phyloP scores from a whole-genome alignment of 2,329 filamentous ascomycete species.

The Fusarium sp. region DNA sequence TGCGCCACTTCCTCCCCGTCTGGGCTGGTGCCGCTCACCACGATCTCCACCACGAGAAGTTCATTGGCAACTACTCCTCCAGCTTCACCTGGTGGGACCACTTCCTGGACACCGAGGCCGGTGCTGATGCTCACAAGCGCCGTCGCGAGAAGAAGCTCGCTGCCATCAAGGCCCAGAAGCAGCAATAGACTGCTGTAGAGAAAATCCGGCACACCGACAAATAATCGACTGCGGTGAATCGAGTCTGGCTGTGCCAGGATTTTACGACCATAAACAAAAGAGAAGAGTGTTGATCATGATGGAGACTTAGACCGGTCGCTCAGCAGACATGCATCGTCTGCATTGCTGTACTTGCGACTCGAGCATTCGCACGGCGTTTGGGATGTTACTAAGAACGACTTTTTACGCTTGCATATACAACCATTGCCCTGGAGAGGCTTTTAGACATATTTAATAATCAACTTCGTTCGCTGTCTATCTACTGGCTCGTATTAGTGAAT shows the following conservation, averaged over 20 bases:
- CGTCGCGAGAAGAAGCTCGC: conserved; percentile 82
- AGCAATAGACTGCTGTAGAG: conserved; percentile 61
- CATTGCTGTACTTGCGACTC: conserved; percentile 34
- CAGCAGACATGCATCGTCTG: conserved; percentile 33
- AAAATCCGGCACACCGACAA: conserved; percentile 11
- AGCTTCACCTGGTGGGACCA: conserved; percentile 99
- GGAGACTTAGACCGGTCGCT: conserved; percentile 42
- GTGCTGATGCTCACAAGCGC: conserved; percentile 84
- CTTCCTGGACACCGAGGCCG: conserved; percentile 90
- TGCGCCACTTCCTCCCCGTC: conserved; percentile 96
- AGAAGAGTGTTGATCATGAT: conserved; percentile 38
- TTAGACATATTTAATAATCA: conserved; percentile 51
- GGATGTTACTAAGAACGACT: conserved; percentile 45
- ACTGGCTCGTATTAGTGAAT: background rate
- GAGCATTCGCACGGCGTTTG: conserved; percentile 50
- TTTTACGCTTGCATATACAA: conserved; percentile 49
- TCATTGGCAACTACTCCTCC: conserved; percentile 97
- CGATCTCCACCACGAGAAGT: conserved; percentile 97
- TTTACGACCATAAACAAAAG: conserved; percentile 19
- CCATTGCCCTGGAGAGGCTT: conserved; percentile 44
- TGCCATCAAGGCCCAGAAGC: conserved; percentile 73
- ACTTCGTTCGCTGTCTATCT: conserved; percentile 45
- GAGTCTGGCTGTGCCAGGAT: conserved; percentile 14
- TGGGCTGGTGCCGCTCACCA: conserved; percentile 98
- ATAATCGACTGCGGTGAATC: conserved; percentile 45